phyloP scores from a whole-genome alignment of 1,284 basidiomycete species.

The Ceratobasidium sp. region DNA sequence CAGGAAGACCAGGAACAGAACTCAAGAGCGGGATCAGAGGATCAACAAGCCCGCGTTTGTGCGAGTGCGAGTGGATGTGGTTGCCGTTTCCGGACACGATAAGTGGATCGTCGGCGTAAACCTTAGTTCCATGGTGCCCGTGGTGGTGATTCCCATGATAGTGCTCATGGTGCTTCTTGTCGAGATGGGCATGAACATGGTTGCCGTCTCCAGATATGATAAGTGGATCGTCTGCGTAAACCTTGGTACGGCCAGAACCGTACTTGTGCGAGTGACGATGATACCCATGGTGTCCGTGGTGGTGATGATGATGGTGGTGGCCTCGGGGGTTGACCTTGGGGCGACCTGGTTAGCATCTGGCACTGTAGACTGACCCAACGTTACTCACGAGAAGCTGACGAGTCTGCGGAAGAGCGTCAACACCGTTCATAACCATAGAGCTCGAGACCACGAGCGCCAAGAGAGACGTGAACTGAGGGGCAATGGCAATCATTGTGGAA shows the following conservation, averaged over 20 bases:
- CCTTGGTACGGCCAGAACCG: conserved; percentile 3
- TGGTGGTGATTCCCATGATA: conserved; percentile 14
- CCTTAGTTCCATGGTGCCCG: conserved; percentile 2
- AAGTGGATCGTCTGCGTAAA: conserved; percentile 23
- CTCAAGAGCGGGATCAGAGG: conserved; percentile 7
- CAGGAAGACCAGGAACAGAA: conserved; percentile 1
- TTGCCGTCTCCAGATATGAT: conserved; percentile 9
- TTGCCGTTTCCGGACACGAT: conserved; percentile 17
- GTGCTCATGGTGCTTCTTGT: neutral
- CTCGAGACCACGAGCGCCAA: conserved; percentile 21
- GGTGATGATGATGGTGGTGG: conserved; percentile 6
- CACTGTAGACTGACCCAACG: neutral
- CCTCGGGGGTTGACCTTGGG: neutral
- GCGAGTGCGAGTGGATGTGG: conserved; percentile 31
- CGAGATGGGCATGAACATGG: conserved; percentile 10
- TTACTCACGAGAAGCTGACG: neutral
- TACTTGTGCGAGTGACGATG: neutral
- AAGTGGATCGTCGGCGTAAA: conserved; percentile 21
- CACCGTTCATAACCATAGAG: neutral
- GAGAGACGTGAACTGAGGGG: conserved; percentile 27
- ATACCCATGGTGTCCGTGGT: conserved; percentile 9
- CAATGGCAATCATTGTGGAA: conserved; percentile 1
- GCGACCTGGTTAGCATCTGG: neutral
- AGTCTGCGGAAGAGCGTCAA: conserved; percentile 20
- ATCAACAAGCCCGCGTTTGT: conserved; percentile 29